Conservation (phyloP, 2,329 filamentous ascomycete genomes). For the Aspergillus spinulosporus region DNA sequence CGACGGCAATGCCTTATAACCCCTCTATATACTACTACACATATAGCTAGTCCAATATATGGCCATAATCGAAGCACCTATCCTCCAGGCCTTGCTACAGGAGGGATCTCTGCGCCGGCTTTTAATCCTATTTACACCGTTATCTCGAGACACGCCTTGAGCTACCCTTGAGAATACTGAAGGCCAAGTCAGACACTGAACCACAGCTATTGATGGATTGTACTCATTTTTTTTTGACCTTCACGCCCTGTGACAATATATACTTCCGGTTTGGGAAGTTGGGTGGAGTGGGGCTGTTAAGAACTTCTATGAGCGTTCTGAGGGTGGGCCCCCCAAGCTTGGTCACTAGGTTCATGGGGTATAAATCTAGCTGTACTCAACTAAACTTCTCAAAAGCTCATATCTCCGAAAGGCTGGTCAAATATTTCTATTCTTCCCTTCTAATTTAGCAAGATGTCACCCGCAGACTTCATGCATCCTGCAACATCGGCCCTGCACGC, state of each 20-base stretch:
- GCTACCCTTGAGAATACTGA: no score
- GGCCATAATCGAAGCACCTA: background rate
- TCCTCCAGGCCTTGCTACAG: no score
- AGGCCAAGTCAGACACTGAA: no score
- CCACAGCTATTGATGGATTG: background rate
- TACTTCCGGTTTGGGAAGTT: constrained; percentile 27
- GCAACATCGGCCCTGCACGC: constrained; percentile 72
- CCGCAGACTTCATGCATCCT: constrained; percentile 20
- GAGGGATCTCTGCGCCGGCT: no score
- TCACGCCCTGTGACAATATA: background rate
- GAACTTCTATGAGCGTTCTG: background rate
- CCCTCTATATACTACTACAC: background rate
- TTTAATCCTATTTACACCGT: no score
- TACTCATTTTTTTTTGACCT: background rate
- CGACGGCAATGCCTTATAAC: background rate
- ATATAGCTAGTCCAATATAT: background rate
- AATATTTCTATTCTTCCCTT: background rate
- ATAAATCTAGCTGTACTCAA: background rate
- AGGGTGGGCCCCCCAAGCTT: background rate
- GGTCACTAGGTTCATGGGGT: background rate
- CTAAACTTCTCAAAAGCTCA: background rate
- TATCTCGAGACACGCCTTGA: no score
- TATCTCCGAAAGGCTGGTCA: background rate
- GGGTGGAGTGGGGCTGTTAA: constrained; percentile 25
- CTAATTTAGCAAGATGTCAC: constrained; percentile 20